Evolutionary conservation across 768 basidiomycete genomes (phyloP).

Genomic region (Boletales sp.): DNA sequence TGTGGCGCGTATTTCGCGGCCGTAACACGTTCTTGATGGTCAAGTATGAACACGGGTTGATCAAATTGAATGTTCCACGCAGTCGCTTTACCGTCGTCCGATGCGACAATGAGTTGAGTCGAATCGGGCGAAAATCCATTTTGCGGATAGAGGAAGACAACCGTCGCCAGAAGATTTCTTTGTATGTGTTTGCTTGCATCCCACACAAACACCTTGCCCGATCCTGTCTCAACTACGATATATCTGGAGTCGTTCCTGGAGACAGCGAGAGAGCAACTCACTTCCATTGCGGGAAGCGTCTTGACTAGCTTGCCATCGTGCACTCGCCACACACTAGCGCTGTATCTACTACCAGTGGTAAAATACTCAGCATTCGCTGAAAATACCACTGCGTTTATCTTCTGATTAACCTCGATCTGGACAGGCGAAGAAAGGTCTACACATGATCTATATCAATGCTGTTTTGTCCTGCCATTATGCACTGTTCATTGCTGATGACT

Average conservation of each 20-base stretch:
- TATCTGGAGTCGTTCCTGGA: neutral
- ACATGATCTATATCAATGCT: no score
- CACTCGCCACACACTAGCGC: neutral
- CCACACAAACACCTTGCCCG: neutral
- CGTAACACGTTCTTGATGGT: neutral
- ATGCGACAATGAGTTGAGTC: neutral
- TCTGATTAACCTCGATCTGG: neutral
- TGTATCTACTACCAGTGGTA: neutral
- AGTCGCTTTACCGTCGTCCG: no score
- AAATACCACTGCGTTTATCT: neutral
- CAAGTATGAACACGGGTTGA: neutral
- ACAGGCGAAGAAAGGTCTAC: neutral
- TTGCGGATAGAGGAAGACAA: neutral
- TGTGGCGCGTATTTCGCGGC: neutral
- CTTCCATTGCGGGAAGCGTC: neutral
- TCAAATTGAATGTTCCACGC: neutral
- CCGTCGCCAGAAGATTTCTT: neutral
- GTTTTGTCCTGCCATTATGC: no score
- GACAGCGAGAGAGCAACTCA: neutral
- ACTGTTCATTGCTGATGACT: no score
- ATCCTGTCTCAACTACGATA: neutral
- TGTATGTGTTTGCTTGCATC: neutral
- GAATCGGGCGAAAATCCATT: slow-evolving; percentile 2
- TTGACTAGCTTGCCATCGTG: neutral
- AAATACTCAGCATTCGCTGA: neutral